phyloP scores from a whole-genome alignment of 768 basidiomycete genomes.

The Termitomyces sp. region DNA sequence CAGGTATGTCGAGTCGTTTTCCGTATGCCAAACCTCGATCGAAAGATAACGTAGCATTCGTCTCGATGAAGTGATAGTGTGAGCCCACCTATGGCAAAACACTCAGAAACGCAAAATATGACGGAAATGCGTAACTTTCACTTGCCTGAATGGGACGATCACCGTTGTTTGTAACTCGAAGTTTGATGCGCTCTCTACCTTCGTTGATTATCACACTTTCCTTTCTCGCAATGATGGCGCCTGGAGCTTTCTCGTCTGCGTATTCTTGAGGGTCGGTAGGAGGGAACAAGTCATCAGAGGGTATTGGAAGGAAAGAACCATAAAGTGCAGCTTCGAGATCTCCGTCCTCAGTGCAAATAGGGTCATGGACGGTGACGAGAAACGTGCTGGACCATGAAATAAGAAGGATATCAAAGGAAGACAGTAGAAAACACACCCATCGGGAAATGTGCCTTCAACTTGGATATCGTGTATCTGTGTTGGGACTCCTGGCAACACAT shows the following conservation, averaged over 20 bases:
- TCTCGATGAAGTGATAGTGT: slow-evolving; percentile 92
- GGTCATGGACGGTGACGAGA: slow-evolving; percentile 96
- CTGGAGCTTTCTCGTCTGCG: slow-evolving; percentile 54
- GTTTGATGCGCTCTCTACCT: slow-evolving; percentile 58
- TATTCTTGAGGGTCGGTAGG: slow-evolving; percentile 42
- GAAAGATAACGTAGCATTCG: slow-evolving; percentile 75
- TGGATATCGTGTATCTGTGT: slow-evolving; percentile 80
- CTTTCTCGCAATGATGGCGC: slow-evolving; percentile 65
- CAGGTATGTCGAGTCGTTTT: slow-evolving; percentile 85
- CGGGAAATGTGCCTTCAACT: slow-evolving; percentile 88
- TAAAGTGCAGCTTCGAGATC: slow-evolving; percentile 83
- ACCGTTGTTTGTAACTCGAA: slow-evolving; percentile 85
- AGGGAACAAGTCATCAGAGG: slow-evolving; percentile 62
- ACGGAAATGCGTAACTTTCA: not conserved
- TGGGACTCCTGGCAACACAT: slow-evolving; percentile 82
- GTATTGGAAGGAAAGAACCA: slow-evolving; percentile 88
- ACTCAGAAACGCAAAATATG: not conserved
- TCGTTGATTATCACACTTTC: slow-evolving; percentile 72
- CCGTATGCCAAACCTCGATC: slow-evolving; percentile 80
- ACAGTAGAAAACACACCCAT: slow-evolving; percentile 49
- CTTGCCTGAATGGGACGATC: slow-evolving; percentile 88
- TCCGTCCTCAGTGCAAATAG: slow-evolving; percentile 81
- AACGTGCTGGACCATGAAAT: slow-evolving; percentile 54
- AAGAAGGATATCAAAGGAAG: slow-evolving; percentile 2
- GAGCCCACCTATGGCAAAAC: slow-evolving; percentile 68